Base-by-base conservation (phyloP, 371 early-diverging fungal species). In the Mortierella sp. region DNA sequence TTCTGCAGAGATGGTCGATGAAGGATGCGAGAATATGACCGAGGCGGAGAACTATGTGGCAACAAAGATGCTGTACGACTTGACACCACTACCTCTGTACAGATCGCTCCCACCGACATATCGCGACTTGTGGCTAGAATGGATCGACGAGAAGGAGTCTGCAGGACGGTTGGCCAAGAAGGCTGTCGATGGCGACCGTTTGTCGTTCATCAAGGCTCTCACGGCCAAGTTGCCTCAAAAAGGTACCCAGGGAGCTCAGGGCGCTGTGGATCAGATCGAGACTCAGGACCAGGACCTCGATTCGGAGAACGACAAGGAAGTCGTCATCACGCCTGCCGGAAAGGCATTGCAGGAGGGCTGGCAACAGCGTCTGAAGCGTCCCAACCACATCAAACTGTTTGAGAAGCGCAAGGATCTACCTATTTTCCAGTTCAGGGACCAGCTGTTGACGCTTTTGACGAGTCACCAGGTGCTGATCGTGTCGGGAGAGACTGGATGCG, bases 401-500 rank as follows among this genome's bases (percentile, higher is more conserved):
- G 79, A 84, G 52, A 88, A 93, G 72, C 87, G 95, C 64, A 75
- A 86, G 43, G 80, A 86, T 10, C 78, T 96, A 8, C 95, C 95
- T 0, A 92, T 95, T 31, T 84, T 80, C 55, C 85, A 86, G 6
- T 90, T 92, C 77, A 87, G 90, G 50, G 79, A 91, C 11, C 87
- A 91, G 26, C 85, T 96, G 37, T 43, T 93, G 41, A 72, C 87
- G 0, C 45, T 88, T 4, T 67, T 95, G 29, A 85, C 90, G 47
- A 79, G 77, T 10, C 85, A 94, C 64, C 92, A 92, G 66, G 92
- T 96, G 4, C 77, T 92, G n/a, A 90, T 98, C 52, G 85, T 98
- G 22, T 88, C 93, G 10, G 99, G 98, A 22, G 97, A 95, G 66
- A 98, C 99, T 4, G 99, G 99, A 50, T 95, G 87, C 71, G 99